Percentiles rank a stretch among this genome's conserved stretches.
Evolutionary conservation across 1,139 yeast species (phyloP).

Genomic region (Sugiyamaella pinicola): DNA sequence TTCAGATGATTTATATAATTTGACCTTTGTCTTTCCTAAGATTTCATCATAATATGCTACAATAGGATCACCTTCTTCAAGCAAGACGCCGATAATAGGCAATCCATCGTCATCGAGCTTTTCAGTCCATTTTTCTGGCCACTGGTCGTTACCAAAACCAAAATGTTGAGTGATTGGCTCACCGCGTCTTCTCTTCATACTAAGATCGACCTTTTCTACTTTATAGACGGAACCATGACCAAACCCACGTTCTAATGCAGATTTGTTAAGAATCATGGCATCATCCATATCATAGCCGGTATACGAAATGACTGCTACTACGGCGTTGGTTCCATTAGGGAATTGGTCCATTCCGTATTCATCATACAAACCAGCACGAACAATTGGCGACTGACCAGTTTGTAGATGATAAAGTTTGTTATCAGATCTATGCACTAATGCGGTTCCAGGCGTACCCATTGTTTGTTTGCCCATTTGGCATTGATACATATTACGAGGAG

Average conservation of each 20-base stretch:
- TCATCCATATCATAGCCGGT: slow-evolving; percentile 99
- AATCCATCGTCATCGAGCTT: slow-evolving; percentile 91
- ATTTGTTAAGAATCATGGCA: slow-evolving; percentile 97
- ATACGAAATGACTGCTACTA: slow-evolving; percentile 96
- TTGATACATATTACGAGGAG: slow-evolving; percentile 99
- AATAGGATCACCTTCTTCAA: slow-evolving; percentile 95
- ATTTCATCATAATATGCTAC: slow-evolving; percentile 92
- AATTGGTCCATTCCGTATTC: slow-evolving; percentile 97
- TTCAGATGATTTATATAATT: slow-evolving; percentile 91
- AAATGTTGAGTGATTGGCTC: slow-evolving; percentile 94
- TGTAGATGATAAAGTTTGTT: slow-evolving; percentile 91
- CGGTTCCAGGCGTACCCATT: slow-evolving; percentile 99
- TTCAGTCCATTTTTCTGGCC: slow-evolving; percentile 90
- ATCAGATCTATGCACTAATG: slow-evolving; percentile 87
- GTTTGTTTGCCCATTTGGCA: slow-evolving; percentile 99
- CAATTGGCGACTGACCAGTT: slow-evolving; percentile 97
- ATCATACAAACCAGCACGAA: slow-evolving; percentile 89
- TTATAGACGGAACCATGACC: slow-evolving; percentile 97
- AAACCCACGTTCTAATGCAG: slow-evolving; percentile 97
- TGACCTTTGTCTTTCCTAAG: slow-evolving; percentile 84
- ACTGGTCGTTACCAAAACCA: slow-evolving; percentile 90
- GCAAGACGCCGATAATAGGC: slow-evolving; percentile 83
- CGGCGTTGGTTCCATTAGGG: slow-evolving; percentile 98
- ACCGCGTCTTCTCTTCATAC: slow-evolving; percentile 79
- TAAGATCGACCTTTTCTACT: slow-evolving; percentile 85